phyloP scores from a whole-genome alignment of 768 basidiomycete species.

The Coprinopsis sp. region DNA sequence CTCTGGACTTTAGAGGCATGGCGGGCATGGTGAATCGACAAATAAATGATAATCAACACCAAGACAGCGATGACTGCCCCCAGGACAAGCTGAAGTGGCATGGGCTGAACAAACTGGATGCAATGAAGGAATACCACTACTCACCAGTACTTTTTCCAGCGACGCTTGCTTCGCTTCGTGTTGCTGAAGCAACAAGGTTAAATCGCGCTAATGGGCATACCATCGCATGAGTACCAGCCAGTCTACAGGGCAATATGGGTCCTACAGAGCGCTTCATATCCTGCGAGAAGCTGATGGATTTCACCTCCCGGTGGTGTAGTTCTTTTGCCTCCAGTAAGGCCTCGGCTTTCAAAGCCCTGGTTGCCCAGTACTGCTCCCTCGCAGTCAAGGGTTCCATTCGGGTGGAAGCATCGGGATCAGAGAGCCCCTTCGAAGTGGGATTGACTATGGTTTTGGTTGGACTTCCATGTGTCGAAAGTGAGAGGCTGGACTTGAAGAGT shows the following conservation, averaged over 20 bases:
- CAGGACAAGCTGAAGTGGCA: slow-evolving; percentile 19
- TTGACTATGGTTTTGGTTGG: slow-evolving; percentile 1
- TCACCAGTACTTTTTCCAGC: slow-evolving; percentile 51
- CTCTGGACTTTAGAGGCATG: slow-evolving; percentile 14
- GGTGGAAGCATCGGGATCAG: background rate
- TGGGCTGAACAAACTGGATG: background rate
- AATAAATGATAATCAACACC: slow-evolving; percentile 31
- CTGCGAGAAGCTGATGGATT: slow-evolving; percentile 33
- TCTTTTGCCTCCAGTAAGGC: slow-evolving; percentile 47
- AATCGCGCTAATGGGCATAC: slow-evolving; percentile 34
- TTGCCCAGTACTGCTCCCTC: slow-evolving; percentile 62
- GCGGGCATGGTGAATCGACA: slow-evolving; percentile 25
- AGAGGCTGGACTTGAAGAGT: slow-evolving; percentile 4
- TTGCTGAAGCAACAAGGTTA: slow-evolving; percentile 31
- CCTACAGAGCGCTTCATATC: slow-evolving; percentile 46
- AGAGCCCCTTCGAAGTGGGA: background rate
- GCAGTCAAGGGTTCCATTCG: slow-evolving; percentile 19
- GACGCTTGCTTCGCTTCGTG: slow-evolving; percentile 45
- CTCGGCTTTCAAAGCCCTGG: slow-evolving; percentile 63
- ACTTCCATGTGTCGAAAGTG: background rate
- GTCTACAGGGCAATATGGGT: slow-evolving; percentile 6
- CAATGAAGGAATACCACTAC: slow-evolving; percentile 10
- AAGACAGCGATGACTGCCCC: slow-evolving; percentile 30
- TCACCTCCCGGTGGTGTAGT: slow-evolving; percentile 47
- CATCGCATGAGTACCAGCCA: background rate